Conservation (phyloP, 148 eudicot genomes). For the Talinum fruticosum region DNA sequence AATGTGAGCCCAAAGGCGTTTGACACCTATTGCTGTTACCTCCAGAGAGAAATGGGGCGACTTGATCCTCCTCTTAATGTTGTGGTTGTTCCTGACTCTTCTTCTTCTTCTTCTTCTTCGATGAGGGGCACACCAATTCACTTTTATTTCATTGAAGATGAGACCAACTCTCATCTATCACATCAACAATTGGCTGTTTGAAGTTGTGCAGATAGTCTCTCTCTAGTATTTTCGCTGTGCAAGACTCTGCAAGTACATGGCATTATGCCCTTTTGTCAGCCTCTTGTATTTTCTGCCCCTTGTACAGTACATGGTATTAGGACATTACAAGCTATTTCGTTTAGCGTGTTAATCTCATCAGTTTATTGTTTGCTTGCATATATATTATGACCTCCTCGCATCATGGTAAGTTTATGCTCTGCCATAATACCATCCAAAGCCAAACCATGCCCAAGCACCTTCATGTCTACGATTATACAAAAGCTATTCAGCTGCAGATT, state of each 20-base stretch:
- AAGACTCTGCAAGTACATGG: no score
- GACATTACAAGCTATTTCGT: no score
- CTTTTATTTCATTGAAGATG: conserved; percentile 34
- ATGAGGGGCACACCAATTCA: conserved; percentile 16
- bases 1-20: conserved; percentile 71
- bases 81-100: conserved; percentile 14
- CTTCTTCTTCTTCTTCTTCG: conserved; percentile 24
- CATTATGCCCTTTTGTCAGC: no score
- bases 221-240: no score
- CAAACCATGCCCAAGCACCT: background rate
- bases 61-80: conserved; percentile 35
- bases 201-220: background rate
- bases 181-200: conserved; percentile 28
- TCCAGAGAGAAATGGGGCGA: conserved; percentile 53
- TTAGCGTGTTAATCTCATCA: no score
- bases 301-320: no score
- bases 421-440: no score
- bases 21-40: conserved; percentile 49
- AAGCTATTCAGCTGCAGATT: background rate
- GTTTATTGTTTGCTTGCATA: no score
- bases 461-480: no score
- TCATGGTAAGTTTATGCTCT: no score
- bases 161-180: conserved; percentile 26
- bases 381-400: no score
- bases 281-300: no score